Conservation (phyloP, 2,329 filamentous ascomycete genomes). For the Orbilia ellipsospora region DNA sequence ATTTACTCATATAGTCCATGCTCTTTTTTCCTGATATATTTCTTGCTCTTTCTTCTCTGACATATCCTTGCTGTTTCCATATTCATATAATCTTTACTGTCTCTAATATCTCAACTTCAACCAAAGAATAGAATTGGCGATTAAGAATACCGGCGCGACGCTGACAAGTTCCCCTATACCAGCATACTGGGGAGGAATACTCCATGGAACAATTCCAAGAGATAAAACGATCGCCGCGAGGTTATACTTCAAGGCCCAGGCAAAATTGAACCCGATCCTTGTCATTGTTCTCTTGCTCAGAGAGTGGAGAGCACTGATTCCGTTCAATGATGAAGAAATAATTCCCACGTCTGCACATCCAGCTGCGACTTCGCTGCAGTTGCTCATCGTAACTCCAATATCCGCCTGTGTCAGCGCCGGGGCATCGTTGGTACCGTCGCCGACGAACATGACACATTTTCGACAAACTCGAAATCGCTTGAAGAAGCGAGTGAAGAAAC, state of each 20-base stretch:
- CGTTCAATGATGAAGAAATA: conserved; percentile 67
- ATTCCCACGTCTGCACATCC: conserved; percentile 77
- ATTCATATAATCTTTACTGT: not conserved
- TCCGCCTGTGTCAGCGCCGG: conserved; percentile 76
- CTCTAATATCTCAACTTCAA: conserved; percentile 41
- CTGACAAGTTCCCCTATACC: conserved; percentile 79
- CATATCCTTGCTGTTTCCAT: too few species aligned
- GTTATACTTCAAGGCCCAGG: conserved; percentile 78
- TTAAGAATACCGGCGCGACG: conserved; percentile 74
- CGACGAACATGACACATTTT: conserved; percentile 73
- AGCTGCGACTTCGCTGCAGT: conserved; percentile 73
- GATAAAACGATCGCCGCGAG: conserved; percentile 74
- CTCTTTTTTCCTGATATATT: too few species aligned
- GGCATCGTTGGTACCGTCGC: conserved; percentile 86
- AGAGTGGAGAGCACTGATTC: conserved; percentile 71
- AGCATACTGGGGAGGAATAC: conserved; percentile 72
- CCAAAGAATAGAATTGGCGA: conserved; percentile 62
- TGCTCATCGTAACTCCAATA: conserved; percentile 77
- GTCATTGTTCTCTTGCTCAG: conserved; percentile 63
- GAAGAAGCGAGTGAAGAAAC: conserved; percentile 17
- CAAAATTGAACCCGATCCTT: conserved; percentile 74
- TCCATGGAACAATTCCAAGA: conserved; percentile 70
- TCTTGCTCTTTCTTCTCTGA: too few species aligned
- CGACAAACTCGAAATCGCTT: conserved; percentile 58
- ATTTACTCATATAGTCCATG: too few species aligned